Base-by-base conservation (phyloP, 768 basidiomycete species). In the Boletales sp. region DNA sequence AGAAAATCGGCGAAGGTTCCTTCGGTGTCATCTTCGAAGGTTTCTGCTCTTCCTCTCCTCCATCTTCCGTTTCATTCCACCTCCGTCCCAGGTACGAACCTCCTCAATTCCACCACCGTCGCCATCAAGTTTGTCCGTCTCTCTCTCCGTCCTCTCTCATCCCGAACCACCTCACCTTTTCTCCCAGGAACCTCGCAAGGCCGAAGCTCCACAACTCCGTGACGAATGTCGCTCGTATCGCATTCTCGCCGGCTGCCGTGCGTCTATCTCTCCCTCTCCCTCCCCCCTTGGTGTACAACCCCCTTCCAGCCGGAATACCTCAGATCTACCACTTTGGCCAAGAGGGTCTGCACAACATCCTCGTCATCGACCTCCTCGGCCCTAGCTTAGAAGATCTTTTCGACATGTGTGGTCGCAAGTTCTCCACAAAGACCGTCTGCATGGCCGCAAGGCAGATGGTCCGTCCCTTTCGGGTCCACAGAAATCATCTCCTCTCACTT, bases 251-350 rank as follows among this genome's bases (percentile, higher is more conserved):
- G 90, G 90, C 53, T 94, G 91, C 71, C 79, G 94, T 97, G 62
- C 70, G 90, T 88, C 40, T 32, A 50, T 56, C 47, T 27, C 4
- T 43, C 21, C 19, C 37, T 21, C 18, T 50, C 44, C 40, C 37
- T 50, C 52, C 54, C 31, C 51, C 57, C 24, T 27, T 27, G 24
- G 24, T 27, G 40, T 40, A 55, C 43, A 35, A 57, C 58, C 24
- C 56, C 43, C 57, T 51, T 61, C 56, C 70, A 97, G 94, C 85
- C 56, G 95, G 97, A 18, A 95, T 99, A 43, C 95, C 94, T 24
- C 94, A 98, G 74, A 97, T 99, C 70, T 97, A 98, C 75, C 95
- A 99, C 72, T 99, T 98, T 68, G 97, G 97, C 42, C 94, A 97
- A 72, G 97, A 99, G 71, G 97, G 90, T 13, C 80, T 98, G 27